Evolutionary conservation across 371 early-diverging fungal genomes (phyloP), one percentile per base, ranked within the genome.

Genomic region (Funneliformis caledonium): DNA sequence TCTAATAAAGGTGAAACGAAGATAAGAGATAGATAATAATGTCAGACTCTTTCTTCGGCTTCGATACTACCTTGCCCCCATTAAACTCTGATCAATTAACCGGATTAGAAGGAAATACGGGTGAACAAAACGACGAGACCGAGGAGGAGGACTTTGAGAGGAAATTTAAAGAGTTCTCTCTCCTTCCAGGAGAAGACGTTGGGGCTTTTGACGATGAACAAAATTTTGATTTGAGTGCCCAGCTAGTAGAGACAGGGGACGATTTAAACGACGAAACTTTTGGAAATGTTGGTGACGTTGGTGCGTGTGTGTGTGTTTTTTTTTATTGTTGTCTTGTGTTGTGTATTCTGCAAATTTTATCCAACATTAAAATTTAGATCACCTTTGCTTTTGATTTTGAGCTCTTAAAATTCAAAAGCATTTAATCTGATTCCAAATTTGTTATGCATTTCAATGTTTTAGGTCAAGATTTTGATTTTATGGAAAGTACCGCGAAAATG

Each of bases 191-290:
- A 47, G 87, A 87, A 76, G 85, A 85, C 72, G 83, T 84, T 77
- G 84, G 83, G 77, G 83, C 82, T 73, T 85, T 82, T 72, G 86
- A 85, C 82, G 85, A 83, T 79, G 87, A 83, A 64, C 81, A 82
- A 61, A 83, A 84, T 76, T 83, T 87, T 78, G 84, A 86, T 69
- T 77, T 86, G 45, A 87, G 83, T 2, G 85, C 82, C 68, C 84
- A 84, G 76, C 87, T 96, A 16, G 89, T 91, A 42, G 96, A 95
- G 80, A 93, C 91, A 81, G 88, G 91, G 65, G 95, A 95, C 83
- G 92, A 91, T 76, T 87, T 91, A 72, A 96, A 97, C 82, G 94
- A 93, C 82, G 93, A 95, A 83, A 97, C 97, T 0, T 96, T 97
- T 89, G 95, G 94, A 33, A 93, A 86, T 10, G 87, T 83, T 45